phyloP scores from a whole-genome alignment of 352 stramenopile species.

The Sclerospora graminicola region DNA sequence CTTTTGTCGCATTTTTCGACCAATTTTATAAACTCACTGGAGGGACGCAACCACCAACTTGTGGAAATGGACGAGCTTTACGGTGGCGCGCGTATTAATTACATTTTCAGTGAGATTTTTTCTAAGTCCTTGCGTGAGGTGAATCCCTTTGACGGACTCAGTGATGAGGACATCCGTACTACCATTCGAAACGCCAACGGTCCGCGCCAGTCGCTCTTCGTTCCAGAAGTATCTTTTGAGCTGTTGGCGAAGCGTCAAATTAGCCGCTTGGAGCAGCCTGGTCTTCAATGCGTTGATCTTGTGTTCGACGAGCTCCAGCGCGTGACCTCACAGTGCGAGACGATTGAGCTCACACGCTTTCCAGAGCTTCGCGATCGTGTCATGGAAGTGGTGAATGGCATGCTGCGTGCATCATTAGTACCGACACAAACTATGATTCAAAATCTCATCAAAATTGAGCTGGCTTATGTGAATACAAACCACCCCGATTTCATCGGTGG shows the following conservation, averaged over 20 bases:
- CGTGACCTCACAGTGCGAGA: conserved; percentile 92
- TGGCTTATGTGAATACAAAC: conserved; percentile 99
- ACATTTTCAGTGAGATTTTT: conserved; percentile 98
- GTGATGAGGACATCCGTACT: conserved; percentile 97
- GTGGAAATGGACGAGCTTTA: conserved; percentile 90
- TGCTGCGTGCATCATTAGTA: conserved; percentile 70
- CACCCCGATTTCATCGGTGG: conserved; percentile 99
- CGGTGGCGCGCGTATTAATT: conserved; percentile 95
- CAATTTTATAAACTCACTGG: conserved; percentile 87
- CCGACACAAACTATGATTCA: conserved; percentile 92
- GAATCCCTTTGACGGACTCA: conserved; percentile 95
- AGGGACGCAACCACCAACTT: conserved; percentile 74
- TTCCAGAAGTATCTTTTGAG: conserved; percentile 98
- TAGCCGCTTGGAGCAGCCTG: conserved; percentile 90
- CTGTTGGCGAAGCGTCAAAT: conserved; percentile 97
- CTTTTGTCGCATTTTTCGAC: conserved; percentile 89
- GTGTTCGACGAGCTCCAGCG: conserved; percentile 98
- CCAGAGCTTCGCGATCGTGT: conserved; percentile 92
- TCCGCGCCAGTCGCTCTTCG: conserved; percentile 94
- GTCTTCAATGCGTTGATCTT: conserved; percentile 96
- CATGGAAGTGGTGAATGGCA: conserved; percentile 89
- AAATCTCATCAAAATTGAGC: conserved; percentile 98
- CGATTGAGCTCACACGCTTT: conserved; percentile 93
- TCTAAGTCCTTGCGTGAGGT: conserved; percentile 85
- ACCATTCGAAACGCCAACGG: conserved; percentile 98